Evolutionary conservation across 1,284 basidiomycete genomes (phyloP).

Genomic region (Leccinum subrobustum): DNA sequence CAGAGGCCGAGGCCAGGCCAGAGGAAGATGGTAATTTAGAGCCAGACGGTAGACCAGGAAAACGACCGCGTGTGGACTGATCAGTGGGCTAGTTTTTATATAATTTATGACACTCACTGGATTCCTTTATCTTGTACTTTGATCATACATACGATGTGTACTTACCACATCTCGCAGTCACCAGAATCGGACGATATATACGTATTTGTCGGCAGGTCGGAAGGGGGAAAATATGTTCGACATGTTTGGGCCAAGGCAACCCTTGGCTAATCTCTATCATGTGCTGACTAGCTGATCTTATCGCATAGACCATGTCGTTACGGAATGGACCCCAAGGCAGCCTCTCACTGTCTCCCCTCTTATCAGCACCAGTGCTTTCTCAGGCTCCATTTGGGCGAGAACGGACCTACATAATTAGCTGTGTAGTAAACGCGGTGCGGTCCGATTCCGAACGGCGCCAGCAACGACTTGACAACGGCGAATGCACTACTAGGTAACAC

Average conservation of each 20-base stretch:
- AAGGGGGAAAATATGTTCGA: no score
- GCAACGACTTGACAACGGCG: background rate
- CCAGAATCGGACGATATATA: background rate
- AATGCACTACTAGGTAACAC: background rate
- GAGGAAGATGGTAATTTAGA: conserved; percentile 18
- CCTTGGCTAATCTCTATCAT: background rate
- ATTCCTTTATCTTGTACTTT: conserved; percentile 15
- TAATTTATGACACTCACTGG: conserved; percentile 24
- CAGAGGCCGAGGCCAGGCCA: conserved; percentile 20
- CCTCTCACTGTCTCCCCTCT: no score
- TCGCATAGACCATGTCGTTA: no score
- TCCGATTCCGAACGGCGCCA: background rate
- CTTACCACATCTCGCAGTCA: background rate
- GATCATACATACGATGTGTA: conserved; percentile 6
- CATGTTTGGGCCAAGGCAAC: background rate
- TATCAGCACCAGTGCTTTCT: no score
- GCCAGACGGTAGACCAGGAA: conserved; percentile 28
- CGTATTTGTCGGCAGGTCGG: background rate
- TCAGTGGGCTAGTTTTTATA: background rate
- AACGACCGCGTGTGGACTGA: conserved; percentile 30
- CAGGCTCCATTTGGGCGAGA: background rate
- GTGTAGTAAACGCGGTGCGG: background rate
- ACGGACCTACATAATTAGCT: no score
- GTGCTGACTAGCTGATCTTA: background rate
- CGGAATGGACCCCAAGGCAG: background rate